These are phyloP conservation scores for Crithidia brevicula DNA, from an alignment of 208 protist genomes.

Conservation along the genomic window DNA sequence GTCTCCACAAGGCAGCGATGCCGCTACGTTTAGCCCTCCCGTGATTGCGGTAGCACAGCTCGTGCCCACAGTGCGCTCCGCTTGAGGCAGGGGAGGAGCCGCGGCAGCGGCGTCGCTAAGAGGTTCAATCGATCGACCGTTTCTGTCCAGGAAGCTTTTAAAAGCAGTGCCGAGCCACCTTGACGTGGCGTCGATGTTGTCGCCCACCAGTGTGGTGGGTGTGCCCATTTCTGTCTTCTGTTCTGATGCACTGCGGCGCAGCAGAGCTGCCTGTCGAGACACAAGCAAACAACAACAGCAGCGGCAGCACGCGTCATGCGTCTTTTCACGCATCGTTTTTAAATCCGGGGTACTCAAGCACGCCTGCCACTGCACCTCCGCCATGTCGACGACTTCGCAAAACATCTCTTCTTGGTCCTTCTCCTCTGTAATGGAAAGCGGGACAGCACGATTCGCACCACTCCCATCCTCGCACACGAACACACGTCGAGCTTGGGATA, in stretches of 20 bases:
- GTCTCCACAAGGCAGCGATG: not conserved
- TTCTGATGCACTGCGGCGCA: no score
- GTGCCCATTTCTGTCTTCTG: not conserved
- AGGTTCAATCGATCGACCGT: no score
- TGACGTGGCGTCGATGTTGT: not conserved
- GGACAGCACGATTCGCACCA: no score
- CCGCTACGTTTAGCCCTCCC: not conserved
- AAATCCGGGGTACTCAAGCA: no score
- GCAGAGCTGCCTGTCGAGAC: not conserved
- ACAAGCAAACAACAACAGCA: slow-evolving; percentile 13
- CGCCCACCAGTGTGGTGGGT: not conserved
- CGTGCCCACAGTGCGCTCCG: no score
- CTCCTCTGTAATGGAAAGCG: no score
- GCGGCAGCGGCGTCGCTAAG: no score
- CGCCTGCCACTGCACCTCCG: slow-evolving; percentile 28
- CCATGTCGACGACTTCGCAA: slow-evolving; percentile 30
- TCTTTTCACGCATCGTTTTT: no score
- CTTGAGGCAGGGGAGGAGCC: no score
- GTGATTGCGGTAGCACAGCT: no score
- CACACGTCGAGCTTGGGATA: no score
- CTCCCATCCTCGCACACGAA: no score
- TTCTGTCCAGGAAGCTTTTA: not conserved
- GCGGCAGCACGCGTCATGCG: not conserved
- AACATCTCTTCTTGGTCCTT: not conserved
- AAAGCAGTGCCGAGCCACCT: not conserved